A percentile compares a stretch with the other conserved stretches of the same genome.
Evolutionary conservation across 169 alveolate species (phyloP).

Genomic region (Cardiosporidium cionae): DNA sequence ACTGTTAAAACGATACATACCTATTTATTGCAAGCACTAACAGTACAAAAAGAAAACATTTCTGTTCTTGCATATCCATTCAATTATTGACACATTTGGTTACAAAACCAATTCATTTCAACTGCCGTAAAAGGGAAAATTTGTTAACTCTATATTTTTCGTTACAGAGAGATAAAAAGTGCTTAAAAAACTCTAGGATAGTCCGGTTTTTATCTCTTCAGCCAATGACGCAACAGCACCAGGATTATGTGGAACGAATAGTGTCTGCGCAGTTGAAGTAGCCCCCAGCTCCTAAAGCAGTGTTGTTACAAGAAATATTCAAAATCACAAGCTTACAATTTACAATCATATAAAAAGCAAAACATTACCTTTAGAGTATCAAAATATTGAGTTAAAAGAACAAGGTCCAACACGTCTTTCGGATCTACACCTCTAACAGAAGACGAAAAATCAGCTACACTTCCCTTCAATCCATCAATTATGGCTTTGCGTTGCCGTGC

Average conservation of each 20-base stretch:
- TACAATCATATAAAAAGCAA: neutral
- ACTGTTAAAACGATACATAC: no score
- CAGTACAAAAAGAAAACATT: no score
- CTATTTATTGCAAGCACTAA: no score
- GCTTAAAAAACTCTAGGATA: no score
- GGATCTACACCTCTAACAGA: constrained; percentile 9
- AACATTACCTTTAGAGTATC: constrained; percentile 13
- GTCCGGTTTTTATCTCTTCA: constrained; percentile 5
- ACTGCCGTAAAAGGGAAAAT: no score
- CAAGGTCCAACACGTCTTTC: constrained; percentile 24
- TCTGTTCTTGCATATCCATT: no score
- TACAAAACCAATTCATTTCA: no score
- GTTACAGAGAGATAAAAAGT: no score
- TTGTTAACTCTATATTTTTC: no score
- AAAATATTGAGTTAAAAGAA: constrained; percentile 18
- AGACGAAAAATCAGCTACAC: constrained; percentile 5
- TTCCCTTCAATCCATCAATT: constrained; percentile 20
- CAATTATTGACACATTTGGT: no score
- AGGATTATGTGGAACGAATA: constrained; percentile 25
- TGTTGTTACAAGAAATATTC: neutral
- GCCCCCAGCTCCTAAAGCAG: constrained; percentile 21
- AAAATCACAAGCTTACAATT: neutral
- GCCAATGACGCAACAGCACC: constrained; percentile 13
- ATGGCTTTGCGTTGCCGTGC: constrained; percentile 26
- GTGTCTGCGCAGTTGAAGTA: constrained; percentile 10